These are phyloP conservation scores for Fusarium sp. DNA, from an alignment of 2,329 filamentous ascomycete genomes.

Conservation along the genomic window DNA sequence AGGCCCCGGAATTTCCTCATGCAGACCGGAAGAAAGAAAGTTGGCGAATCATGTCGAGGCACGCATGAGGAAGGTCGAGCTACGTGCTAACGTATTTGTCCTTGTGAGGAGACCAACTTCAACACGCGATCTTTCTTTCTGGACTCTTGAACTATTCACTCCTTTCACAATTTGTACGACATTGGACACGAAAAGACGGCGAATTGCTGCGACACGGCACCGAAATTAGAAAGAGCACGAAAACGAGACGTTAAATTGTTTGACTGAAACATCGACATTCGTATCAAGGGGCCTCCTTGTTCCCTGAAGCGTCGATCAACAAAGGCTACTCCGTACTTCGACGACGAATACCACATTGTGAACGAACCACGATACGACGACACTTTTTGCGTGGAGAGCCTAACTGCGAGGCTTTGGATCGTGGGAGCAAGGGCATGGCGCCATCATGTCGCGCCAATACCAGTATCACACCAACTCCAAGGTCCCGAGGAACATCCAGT, in stretches of 20 bases:
- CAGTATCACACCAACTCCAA: slow-evolving; percentile 28
- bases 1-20: slow-evolving; percentile 29
- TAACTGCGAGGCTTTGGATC: not conserved
- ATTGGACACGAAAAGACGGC: not conserved
- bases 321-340: not conserved
- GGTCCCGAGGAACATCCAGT: slow-evolving; percentile 32
- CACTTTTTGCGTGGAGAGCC: not conserved
- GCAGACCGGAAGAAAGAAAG: slow-evolving; percentile 17
- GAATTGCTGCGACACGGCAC: not conserved
- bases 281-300: slow-evolving; percentile 33
- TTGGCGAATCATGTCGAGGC: slow-evolving; percentile 21
- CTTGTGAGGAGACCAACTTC: slow-evolving; percentile 17
- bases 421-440: slow-evolving; percentile 43
- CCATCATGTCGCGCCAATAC: slow-evolving; percentile 44
- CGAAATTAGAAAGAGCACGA: not conserved
- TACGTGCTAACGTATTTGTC: slow-evolving; percentile 21
- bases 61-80: slow-evolving; percentile 17
- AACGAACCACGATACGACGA: not conserved
- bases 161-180: not conserved
- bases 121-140: slow-evolving; percentile 16
- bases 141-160: not conserved
- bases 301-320: slow-evolving; percentile 27
- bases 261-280: slow-evolving; percentile 6
- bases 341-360: not conserved
- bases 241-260: not conserved